These are phyloP conservation scores for Naganishia vaughanmartiniae DNA, from an alignment of 768 basidiomycete species.

Conservation along the genomic window DNA sequence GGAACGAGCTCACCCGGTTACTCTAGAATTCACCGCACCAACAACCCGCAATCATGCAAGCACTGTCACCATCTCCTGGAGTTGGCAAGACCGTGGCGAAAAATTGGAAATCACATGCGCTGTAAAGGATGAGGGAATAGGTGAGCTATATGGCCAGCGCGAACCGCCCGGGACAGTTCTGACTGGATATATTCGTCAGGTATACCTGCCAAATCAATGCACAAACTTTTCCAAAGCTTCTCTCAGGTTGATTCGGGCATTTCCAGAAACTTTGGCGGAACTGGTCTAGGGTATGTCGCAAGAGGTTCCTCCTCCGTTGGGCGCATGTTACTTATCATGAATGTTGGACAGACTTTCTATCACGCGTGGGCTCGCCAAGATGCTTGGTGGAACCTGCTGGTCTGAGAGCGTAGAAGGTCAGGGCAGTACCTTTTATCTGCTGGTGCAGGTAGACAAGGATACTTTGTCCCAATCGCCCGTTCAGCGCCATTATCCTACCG, in stretches of 20 bases:
- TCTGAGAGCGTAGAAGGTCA: slow-evolving; percentile 41
- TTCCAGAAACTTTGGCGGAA: slow-evolving; percentile 38
- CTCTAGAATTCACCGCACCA: slow-evolving; percentile 16
- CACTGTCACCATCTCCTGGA: slow-evolving; percentile 38
- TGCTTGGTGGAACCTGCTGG: slow-evolving; percentile 42
- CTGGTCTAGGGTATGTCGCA: slow-evolving; percentile 36
- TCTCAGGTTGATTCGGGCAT: slow-evolving; percentile 44
- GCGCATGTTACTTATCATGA: neutral
- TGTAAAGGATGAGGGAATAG: slow-evolving; percentile 45
- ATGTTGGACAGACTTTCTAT: slow-evolving; percentile 34
- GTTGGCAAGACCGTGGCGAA: slow-evolving; percentile 18
- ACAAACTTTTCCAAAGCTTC: slow-evolving; percentile 42
- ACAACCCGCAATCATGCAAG: slow-evolving; percentile 9
- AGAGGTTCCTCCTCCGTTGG: too few relatives aligned
- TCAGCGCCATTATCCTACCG: neutral
- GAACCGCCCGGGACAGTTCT: neutral
- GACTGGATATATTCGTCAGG: neutral
- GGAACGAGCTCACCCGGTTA: too few relatives aligned
- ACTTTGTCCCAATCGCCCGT: neutral
- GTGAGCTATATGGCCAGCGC: neutral
- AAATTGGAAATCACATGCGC: slow-evolving; percentile 33
- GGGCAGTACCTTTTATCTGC: slow-evolving; percentile 42
- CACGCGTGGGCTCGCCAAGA: slow-evolving; percentile 39
- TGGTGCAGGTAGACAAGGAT: slow-evolving; percentile 32
- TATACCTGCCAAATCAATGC: slow-evolving; percentile 40